Conservation (phyloP, 306 rosid genomes). For the Dicorynia guianensis region DNA sequence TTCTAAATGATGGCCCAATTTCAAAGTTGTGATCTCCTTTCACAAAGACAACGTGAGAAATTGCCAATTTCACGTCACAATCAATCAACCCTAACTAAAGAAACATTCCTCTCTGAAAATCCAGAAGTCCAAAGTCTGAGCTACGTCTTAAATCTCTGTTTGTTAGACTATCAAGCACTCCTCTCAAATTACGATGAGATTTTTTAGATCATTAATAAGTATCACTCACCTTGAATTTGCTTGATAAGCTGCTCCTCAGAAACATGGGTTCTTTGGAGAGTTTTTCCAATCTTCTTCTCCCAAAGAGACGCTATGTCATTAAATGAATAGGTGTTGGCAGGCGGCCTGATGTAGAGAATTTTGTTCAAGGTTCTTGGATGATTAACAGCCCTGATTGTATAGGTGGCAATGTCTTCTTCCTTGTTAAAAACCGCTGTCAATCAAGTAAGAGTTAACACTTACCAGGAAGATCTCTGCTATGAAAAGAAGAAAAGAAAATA, state of each 20-base stretch:
- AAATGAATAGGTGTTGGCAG: slow-evolving; percentile 42
- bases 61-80: slow-evolving; percentile 32
- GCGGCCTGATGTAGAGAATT: slow-evolving; percentile 41
- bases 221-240: slow-evolving; percentile 32
- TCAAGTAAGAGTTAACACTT: not conserved
- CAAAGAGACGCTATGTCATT: slow-evolving; percentile 54
- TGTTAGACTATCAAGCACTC: no score
- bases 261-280: slow-evolving; percentile 39
- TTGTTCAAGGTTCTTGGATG: slow-evolving; percentile 62
- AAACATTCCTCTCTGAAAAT: not conserved
- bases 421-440: slow-evolving; percentile 40
- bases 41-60: slow-evolving; percentile 56
- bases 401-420: slow-evolving; percentile 51
- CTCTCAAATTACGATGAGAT: no score
- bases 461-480: not conserved
- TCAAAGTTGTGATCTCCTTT: slow-evolving; percentile 75
- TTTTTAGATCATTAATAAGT: no score
- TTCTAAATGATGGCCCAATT: slow-evolving; percentile 65
- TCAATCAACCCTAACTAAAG: not conserved
- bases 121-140: no score
- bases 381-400: slow-evolving; percentile 49
- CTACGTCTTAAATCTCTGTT: no score
- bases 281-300: slow-evolving; percentile 52
- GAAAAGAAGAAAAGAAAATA: not conserved
- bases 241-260: slow-evolving; percentile 31